Evolutionary conservation across 352 stramenopile species (phyloP).

Genomic region (Lagenidium sp.): DNA sequence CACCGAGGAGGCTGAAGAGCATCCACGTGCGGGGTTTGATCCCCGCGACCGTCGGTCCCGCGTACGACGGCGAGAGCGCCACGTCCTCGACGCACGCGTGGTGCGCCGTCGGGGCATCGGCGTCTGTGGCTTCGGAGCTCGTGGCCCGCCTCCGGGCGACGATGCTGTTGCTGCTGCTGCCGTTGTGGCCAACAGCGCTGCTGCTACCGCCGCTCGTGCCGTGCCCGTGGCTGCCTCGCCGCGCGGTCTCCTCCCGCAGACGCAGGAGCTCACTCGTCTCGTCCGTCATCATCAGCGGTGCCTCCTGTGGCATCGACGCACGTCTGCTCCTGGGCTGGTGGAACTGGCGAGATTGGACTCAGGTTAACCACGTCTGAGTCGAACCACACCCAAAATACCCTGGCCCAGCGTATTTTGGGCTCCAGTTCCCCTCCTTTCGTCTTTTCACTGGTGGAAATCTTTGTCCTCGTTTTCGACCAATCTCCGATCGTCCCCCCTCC

Average conservation of each 20-base stretch:
- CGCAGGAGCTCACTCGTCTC: conserved; percentile 60
- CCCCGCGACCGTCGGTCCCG: conserved; percentile 5
- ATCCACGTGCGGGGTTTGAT: conserved; percentile 57
- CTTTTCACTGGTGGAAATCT: too few relatives aligned
- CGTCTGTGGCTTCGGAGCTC: conserved; percentile 6
- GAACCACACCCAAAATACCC: too few relatives aligned
- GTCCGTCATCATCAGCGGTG: conserved; percentile 27
- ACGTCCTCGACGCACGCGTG: background rate
- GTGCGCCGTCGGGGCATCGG: too few relatives aligned
- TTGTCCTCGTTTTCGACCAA: too few relatives aligned
- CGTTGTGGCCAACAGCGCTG: background rate
- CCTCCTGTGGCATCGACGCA: too few relatives aligned
- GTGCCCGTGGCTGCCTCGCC: conserved; percentile 29
- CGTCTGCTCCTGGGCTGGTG: too few relatives aligned
- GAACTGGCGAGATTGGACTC: too few relatives aligned
- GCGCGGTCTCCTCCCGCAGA: conserved; percentile 22
- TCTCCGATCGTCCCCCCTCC: too few relatives aligned
- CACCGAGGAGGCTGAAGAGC: conserved; percentile 72
- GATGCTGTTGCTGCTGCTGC: background rate
- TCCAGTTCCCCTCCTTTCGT: too few relatives aligned
- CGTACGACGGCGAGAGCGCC: background rate
- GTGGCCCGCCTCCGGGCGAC: too few relatives aligned
- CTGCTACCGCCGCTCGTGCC: conserved; percentile 2
- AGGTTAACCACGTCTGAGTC: too few relatives aligned
- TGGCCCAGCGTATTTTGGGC: too few relatives aligned